phyloP scores from a whole-genome alignment of 2,329 filamentous ascomycete species.

The Bipolaris cookei region DNA sequence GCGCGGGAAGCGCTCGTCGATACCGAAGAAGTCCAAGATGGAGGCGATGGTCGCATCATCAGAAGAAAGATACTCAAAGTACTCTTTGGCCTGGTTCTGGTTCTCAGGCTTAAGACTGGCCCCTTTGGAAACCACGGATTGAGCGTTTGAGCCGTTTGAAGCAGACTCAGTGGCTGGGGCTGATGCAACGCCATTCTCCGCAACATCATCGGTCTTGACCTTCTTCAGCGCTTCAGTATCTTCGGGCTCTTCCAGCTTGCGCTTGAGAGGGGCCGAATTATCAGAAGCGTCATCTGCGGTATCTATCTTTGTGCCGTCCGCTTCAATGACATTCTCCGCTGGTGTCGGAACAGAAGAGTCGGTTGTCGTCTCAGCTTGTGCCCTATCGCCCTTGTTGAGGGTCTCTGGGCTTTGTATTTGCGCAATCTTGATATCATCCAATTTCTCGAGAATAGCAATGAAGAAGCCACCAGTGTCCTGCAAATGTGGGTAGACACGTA shows the following conservation, averaged over 20 bases:
- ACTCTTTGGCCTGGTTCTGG: conserved; percentile 72
- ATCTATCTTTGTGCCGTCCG: conserved; percentile 28
- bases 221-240: conserved; percentile 41
- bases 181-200: conserved; percentile 20
- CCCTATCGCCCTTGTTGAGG: conserved; percentile 32
- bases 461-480: conserved; percentile 99
- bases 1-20: conserved; percentile 82
- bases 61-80: conserved; percentile 85
- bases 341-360: conserved; percentile 31
- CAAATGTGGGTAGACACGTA: conserved; percentile 91
- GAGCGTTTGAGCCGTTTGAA: conserved; percentile 21
- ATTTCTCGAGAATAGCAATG: conserved; percentile 93
- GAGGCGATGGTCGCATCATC: conserved; percentile 76
- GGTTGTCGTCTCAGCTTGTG: conserved; percentile 26
- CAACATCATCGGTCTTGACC: conserved; percentile 37
- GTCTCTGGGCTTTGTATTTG: conserved; percentile 39
- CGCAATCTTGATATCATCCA: conserved; percentile 64
- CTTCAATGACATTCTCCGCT: conserved; percentile 33
- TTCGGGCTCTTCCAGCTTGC: conserved; percentile 50
- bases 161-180: conserved; percentile 17
- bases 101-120: conserved; percentile 53
- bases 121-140: neutral
- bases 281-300: conserved; percentile 18
- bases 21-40: conserved; percentile 83
- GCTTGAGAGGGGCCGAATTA: conserved; percentile 42